These are phyloP conservation scores for Candida sonorensis DNA, from an alignment of 805 yeast species.

Conservation along the genomic window DNA sequence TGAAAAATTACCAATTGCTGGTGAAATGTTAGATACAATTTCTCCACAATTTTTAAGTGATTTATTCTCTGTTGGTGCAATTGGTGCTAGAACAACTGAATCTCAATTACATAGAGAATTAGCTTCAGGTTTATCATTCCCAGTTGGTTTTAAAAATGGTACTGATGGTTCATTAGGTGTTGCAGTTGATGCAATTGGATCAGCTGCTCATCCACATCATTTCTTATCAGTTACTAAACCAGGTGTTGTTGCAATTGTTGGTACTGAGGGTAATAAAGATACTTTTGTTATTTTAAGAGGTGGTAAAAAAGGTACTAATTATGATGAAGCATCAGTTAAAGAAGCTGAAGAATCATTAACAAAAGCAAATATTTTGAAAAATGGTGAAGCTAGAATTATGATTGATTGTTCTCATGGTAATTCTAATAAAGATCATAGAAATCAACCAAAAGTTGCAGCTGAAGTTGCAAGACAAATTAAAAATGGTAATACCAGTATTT, in stretches of 20 bases:
- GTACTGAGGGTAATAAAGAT: conserved; percentile 92
- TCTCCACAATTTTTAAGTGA: conserved; percentile 95
- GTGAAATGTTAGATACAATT: conserved; percentile 97
- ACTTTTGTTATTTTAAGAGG: conserved; percentile 95
- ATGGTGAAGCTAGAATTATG: conserved; percentile 68
- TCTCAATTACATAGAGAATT: conserved; percentile 96
- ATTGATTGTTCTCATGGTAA: conserved; percentile 98
- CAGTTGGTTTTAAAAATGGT: conserved; percentile 97
- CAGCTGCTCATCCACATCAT: conserved; percentile 89
- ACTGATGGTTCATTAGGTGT: conserved; percentile 93
- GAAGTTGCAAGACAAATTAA: conserved; percentile 72
- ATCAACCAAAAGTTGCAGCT: conserved; percentile 89
- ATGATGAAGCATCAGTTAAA: conserved; percentile 71
- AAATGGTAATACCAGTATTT: conserved; percentile 65
- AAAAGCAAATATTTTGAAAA: conserved; percentile 38
- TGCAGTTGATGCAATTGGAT: conserved; percentile 89
- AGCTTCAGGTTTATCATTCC: conserved; percentile 97
- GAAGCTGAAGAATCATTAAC: conserved; percentile 59
- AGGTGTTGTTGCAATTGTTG: conserved; percentile 93
- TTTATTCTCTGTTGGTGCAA: conserved; percentile 89
- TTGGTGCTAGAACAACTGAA: conserved; percentile 98
- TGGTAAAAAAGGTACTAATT: conserved; percentile 91
- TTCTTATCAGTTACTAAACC: conserved; percentile 97
- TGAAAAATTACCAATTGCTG: conserved; percentile 82
- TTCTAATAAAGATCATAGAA: conserved; percentile 86